Conservation (phyloP, 129 eudicot genomes). For the Ambrosia artemisiifolia region DNA sequence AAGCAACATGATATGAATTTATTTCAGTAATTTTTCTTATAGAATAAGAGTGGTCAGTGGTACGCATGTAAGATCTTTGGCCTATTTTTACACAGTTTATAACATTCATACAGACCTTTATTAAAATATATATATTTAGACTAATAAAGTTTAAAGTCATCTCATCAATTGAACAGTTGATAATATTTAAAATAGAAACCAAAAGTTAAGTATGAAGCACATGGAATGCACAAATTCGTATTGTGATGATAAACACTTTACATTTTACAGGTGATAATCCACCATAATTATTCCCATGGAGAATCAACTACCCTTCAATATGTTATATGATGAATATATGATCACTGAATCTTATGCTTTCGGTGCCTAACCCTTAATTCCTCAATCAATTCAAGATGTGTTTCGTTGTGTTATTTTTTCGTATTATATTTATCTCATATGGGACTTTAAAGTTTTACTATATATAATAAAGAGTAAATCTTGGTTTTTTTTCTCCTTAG, state of each 20-base stretch:
- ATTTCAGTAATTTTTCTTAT: no score
- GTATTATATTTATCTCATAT: background rate
- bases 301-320: background rate
- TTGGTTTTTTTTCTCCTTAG: no score
- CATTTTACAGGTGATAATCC: conserved; percentile 14
- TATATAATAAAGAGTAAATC: no score
- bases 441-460: no score
- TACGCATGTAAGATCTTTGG: no score
- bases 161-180: background rate
- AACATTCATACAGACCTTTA: no score
- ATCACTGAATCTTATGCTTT: conserved; percentile 5
- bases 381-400: background rate
- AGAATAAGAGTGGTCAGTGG: no score
- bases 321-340: background rate
- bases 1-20: no score
- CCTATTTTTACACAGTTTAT: no score
- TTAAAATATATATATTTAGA: no score
- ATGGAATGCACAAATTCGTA: background rate
- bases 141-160: background rate
- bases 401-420: background rate
- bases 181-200: background rate
- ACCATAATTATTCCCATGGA: background rate
- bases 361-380: conserved; percentile 16
- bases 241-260: background rate
- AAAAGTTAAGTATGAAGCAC: background rate